Evolutionary conservation across 208 protist species (phyloP).

Genomic region (Acanthamoeba castellanii): DNA sequence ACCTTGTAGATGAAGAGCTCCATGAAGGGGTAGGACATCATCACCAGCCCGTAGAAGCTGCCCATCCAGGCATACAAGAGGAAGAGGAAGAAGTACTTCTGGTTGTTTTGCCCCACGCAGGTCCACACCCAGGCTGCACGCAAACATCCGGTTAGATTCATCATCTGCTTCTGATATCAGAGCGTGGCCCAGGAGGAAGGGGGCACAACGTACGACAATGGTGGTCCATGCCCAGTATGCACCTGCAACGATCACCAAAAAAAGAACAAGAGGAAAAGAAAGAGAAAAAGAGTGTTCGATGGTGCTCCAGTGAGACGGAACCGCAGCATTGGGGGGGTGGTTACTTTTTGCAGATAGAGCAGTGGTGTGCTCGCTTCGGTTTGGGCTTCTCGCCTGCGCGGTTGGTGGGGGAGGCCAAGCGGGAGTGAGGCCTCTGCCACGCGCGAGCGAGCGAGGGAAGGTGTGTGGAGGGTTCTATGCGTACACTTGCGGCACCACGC

Average conservation of each 20-base stretch:
- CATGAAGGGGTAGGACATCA: background rate
- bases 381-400: background rate
- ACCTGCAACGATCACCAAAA: background rate
- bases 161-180: too few species aligned
- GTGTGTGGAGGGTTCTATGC: too few species aligned
- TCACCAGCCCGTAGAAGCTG: constrained; percentile 10
- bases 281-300: background rate
- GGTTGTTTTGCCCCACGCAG: constrained; percentile 16
- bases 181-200: background rate
- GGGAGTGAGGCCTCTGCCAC: too few species aligned
- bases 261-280: background rate
- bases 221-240: background rate
- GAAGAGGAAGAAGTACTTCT: constrained; percentile 11
- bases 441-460: background rate
- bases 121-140: constrained; percentile 31
- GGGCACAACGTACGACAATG: background rate
- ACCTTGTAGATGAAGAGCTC: constrained; percentile 3
- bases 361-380: background rate
- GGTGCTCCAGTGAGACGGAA: background rate
- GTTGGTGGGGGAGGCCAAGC: background rate
- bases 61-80: background rate
- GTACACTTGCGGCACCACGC: background rate
- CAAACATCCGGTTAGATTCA: background rate
- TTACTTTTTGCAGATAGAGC: background rate
- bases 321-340: too few species aligned